Conservation (phyloP, 768 basidiomycete genomes). For the Phanerochaete sordida region DNA sequence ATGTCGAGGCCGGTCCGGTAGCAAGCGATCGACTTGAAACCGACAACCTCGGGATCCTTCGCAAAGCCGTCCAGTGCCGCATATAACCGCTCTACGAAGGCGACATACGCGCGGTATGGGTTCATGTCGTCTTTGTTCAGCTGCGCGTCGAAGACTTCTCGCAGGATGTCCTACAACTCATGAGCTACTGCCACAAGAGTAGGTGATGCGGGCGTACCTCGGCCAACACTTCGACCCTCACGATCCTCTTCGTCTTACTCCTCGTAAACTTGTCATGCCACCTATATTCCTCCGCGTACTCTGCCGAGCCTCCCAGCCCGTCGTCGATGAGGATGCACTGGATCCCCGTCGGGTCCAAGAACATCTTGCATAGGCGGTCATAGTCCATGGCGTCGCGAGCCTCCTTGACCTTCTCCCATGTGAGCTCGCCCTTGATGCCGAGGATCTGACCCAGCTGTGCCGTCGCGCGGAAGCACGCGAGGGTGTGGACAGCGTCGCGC, state of each 20-base stretch:
- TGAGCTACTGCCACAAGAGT: not conserved
- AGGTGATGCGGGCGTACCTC: slow-evolving; percentile 42
- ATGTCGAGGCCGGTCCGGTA: slow-evolving; percentile 76
- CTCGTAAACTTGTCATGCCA: slow-evolving; percentile 65
- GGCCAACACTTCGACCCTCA: slow-evolving; percentile 68
- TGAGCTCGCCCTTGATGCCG: slow-evolving; percentile 30
- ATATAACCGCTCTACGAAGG: slow-evolving; percentile 32
- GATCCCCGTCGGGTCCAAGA: slow-evolving; percentile 54
- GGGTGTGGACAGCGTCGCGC: slow-evolving; percentile 48
- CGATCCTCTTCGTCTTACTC: slow-evolving; percentile 54
- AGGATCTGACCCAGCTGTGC: slow-evolving; percentile 52
- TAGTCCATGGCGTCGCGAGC: slow-evolving; percentile 45
- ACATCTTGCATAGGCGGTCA: slow-evolving; percentile 50
- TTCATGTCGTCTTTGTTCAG: slow-evolving; percentile 1
- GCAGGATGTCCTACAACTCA: slow-evolving; percentile 21
- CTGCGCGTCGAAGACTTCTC: slow-evolving; percentile 16
- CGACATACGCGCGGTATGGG: slow-evolving; percentile 1
- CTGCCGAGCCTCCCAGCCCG: slow-evolving; percentile 49
- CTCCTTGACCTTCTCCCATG: slow-evolving; percentile 61
- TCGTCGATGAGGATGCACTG: slow-evolving; percentile 73
- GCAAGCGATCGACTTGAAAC: slow-evolving; percentile 75
- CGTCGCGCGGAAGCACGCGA: slow-evolving; percentile 58
- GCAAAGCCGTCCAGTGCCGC: slow-evolving; percentile 36
- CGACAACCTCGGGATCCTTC: slow-evolving; percentile 47
- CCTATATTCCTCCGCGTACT: slow-evolving; percentile 43